These are phyloP conservation scores for Hyphopichia fennica DNA, from an alignment of 1,139 yeast genomes.

Conservation along the genomic window DNA sequence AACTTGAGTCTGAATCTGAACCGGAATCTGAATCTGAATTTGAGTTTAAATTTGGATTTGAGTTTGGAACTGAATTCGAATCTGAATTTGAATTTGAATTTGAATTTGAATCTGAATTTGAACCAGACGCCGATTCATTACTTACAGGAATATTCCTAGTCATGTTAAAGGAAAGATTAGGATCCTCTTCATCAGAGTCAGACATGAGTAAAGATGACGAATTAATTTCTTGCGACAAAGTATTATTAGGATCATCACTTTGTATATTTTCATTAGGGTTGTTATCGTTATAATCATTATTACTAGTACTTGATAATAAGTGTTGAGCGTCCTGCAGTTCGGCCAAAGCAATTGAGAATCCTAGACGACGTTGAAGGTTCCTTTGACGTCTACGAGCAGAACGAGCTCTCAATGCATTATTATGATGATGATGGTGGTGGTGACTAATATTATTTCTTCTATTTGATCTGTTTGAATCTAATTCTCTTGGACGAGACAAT, in stretches of 20 bases:
- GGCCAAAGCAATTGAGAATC: not conserved
- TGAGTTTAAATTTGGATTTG: not conserved
- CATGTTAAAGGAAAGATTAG: too few species aligned
- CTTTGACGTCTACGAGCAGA: constrained; percentile 1
- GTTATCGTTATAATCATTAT: not conserved
- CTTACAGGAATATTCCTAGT: too few species aligned
- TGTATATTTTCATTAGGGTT: not conserved
- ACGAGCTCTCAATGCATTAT: too few species aligned
- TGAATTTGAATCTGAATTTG: not conserved
- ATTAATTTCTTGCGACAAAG: too few species aligned
- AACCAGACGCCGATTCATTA: not conserved
- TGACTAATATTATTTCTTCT: not conserved
- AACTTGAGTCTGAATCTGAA: too few species aligned
- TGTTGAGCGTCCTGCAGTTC: not conserved
- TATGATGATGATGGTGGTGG: not conserved
- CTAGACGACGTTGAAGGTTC: not conserved
- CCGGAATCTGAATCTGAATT: too few species aligned
- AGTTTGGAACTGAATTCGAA: not conserved
- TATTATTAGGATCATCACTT: not conserved
- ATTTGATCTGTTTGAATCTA: not conserved
- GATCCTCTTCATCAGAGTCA: too few species aligned
- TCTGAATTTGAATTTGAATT: not conserved
- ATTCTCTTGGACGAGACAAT: not conserved
- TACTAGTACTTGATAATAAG: not conserved
- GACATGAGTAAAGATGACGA: too few species aligned